Conservation (phyloP, 495 filamentous ascomycete species). For the Talaromyces borbonicus region DNA sequence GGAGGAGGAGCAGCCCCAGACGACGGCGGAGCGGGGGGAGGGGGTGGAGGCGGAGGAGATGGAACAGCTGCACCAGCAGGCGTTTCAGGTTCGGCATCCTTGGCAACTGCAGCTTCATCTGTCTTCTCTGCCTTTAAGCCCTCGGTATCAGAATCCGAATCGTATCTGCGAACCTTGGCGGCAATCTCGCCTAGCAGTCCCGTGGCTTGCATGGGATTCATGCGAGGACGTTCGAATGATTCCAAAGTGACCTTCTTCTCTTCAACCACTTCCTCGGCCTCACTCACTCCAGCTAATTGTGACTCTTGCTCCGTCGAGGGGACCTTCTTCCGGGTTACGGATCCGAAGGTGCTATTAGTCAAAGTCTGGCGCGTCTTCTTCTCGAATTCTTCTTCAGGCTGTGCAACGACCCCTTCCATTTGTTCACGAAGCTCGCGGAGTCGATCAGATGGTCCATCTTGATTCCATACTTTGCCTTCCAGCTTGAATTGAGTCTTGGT, state of each 20-base stretch:
- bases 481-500: slow-evolving; percentile 98
- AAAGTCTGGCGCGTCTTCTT: slow-evolving; percentile 39
- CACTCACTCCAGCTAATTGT: slow-evolving; percentile 23
- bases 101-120: slow-evolving; percentile 12
- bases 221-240: slow-evolving; percentile 60
- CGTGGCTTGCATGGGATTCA: slow-evolving; percentile 63
- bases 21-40: slow-evolving; percentile 23
- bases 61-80: slow-evolving; percentile 39
- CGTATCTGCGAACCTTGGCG: slow-evolving; percentile 62
- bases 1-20: slow-evolving; percentile 20
- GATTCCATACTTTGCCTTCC: slow-evolving; percentile 89
- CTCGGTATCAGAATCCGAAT: slow-evolving; percentile 55
- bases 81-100: slow-evolving; percentile 10
- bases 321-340: slow-evolving; percentile 52
- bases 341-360: slow-evolving; percentile 53
- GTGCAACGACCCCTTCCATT: slow-evolving; percentile 63
- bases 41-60: slow-evolving; percentile 36
- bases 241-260: slow-evolving; percentile 51
- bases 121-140: slow-evolving; percentile 48
- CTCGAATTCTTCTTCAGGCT: slow-evolving; percentile 38
- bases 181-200: slow-evolving; percentile 75
- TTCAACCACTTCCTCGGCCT: slow-evolving; percentile 38
- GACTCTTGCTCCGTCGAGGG: slow-evolving; percentile 37
- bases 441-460: slow-evolving; percentile 79
- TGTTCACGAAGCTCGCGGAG: slow-evolving; percentile 84